Evolutionary conservation across 2,329 filamentous ascomycete genomes (phyloP).

Genomic region (Clonostachys chloroleuca): DNA sequence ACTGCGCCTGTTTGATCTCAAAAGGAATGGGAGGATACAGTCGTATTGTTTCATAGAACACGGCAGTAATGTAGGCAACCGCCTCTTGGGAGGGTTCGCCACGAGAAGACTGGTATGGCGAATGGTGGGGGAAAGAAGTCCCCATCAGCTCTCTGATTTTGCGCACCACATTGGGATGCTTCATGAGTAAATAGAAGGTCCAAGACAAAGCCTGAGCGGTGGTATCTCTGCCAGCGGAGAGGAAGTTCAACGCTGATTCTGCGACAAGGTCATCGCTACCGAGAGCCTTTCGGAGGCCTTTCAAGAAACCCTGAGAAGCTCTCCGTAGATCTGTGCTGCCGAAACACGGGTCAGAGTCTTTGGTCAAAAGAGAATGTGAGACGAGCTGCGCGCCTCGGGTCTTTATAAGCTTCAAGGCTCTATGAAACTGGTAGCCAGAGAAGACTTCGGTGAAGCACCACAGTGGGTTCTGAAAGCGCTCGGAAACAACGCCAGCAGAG

Average conservation of each 20-base stretch:
- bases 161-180: constrained; percentile 32
- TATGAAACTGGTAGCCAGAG: constrained; percentile 40
- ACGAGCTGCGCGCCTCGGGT: constrained; percentile 55
- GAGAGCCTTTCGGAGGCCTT: constrained; percentile 54
- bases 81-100: constrained; percentile 28
- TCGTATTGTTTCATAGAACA: constrained; percentile 58
- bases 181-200: constrained; percentile 57
- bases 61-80: constrained; percentile 53
- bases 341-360: constrained; percentile 7
- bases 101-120: constrained; percentile 11
- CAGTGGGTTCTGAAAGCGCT: constrained; percentile 62
- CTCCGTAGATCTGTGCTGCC: neutral
- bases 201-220: constrained; percentile 62
- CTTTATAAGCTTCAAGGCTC: constrained; percentile 44
- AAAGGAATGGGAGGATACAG: constrained; percentile 63
- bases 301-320: constrained; percentile 40
- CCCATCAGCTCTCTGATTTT: constrained; percentile 15
- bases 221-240: constrained; percentile 61
- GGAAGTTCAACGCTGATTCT: constrained; percentile 62
- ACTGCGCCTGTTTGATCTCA: constrained; percentile 57
- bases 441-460: constrained; percentile 56
- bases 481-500: constrained; percentile 54
- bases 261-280: constrained; percentile 51
- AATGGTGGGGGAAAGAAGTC: constrained; percentile 7
- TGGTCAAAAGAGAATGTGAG: constrained; percentile 41